Percentiles rank a stretch among this genome's conserved stretches.
phyloP scores from a whole-genome alignment of 1,284 basidiomycete genomes.

The Cutaneotrichosporon cutaneum region DNA sequence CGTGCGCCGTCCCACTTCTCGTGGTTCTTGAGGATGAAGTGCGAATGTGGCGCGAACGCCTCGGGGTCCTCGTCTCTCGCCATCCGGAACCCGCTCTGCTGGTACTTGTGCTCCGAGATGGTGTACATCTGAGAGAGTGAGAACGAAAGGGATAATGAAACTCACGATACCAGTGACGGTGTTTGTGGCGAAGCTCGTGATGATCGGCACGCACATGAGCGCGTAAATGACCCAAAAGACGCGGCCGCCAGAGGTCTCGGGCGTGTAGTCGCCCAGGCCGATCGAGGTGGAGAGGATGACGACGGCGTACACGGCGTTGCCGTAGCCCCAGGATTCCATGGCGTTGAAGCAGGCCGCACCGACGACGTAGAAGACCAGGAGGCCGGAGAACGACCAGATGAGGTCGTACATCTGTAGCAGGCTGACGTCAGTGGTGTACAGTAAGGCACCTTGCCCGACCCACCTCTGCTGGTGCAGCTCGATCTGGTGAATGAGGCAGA shows the following conservation, averaged over 20 bases:
- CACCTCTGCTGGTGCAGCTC: conserved; percentile 46
- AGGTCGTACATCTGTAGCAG: conserved; percentile 50
- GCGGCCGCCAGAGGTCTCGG: conserved; percentile 38
- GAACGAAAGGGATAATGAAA: background rate
- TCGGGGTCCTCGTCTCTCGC: conserved; percentile 32
- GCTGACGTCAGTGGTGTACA: conserved; percentile 24
- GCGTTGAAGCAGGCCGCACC: conserved; percentile 48
- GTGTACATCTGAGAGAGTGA: conserved; percentile 22
- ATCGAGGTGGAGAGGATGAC: conserved; percentile 51
- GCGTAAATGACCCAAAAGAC: conserved; percentile 54
- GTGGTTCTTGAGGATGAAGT: conserved; percentile 42
- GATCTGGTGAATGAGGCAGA: conserved; percentile 49
- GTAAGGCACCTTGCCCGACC: too few relatives aligned
- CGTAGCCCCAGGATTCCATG: conserved; percentile 51
- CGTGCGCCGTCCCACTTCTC: conserved; percentile 28
- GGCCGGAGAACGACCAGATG: conserved; percentile 41
- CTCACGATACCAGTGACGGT: conserved; percentile 52
- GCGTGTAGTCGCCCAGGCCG: conserved; percentile 50
- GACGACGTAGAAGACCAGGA: conserved; percentile 50
- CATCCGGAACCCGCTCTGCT: conserved; percentile 13
- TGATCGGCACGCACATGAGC: conserved; percentile 54
- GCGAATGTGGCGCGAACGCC: conserved; percentile 46
- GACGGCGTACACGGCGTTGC: conserved; percentile 36
- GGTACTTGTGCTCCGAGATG: conserved; percentile 22
- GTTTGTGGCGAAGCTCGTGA: conserved; percentile 55